Evolutionary conservation across 371 early-diverging fungal genomes (phyloP).

Genomic region (Basidiobolus meristosporus): DNA sequence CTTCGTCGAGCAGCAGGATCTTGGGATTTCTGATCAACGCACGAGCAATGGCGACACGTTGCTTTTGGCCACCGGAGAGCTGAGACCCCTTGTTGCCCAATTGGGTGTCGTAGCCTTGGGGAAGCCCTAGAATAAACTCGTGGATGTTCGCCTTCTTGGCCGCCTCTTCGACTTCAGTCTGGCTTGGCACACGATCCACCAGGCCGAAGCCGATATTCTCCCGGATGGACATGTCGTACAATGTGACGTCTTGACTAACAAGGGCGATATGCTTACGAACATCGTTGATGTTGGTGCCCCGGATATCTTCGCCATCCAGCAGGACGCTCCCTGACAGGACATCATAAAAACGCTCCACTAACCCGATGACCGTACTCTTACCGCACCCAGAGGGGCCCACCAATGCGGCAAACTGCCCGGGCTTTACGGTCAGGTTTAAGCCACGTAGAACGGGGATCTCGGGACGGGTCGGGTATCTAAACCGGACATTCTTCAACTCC

Average conservation of each 20-base stretch:
- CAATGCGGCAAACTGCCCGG: slow-evolving; percentile 57
- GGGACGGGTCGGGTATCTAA: slow-evolving; percentile 71
- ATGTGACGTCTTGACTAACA: slow-evolving; percentile 74
- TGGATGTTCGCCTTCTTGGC: slow-evolving; percentile 55
- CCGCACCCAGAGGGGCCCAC: slow-evolving; percentile 59
- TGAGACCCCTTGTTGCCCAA: slow-evolving; percentile 57
- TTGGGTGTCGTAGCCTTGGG: slow-evolving; percentile 57
- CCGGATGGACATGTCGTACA: slow-evolving; percentile 65
- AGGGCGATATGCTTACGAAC: slow-evolving; percentile 55
- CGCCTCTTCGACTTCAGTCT: slow-evolving; percentile 35
- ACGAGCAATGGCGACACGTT: slow-evolving; percentile 49
- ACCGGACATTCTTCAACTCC: slow-evolving; percentile 32
- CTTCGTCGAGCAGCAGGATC: slow-evolving; percentile 87
- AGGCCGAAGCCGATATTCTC: slow-evolving; percentile 61
- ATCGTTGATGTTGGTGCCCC: slow-evolving; percentile 29
- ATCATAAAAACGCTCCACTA: slow-evolving; percentile 63
- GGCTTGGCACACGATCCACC: slow-evolving; percentile 8
- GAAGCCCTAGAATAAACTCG: slow-evolving; percentile 42
- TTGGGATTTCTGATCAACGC: slow-evolving; percentile 62
- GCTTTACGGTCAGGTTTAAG: slow-evolving; percentile 29
- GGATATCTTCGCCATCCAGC: slow-evolving; percentile 34
- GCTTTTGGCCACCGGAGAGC: slow-evolving; percentile 50
- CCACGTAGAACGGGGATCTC: slow-evolving; percentile 55
- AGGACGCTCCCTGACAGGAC: slow-evolving; percentile 18
- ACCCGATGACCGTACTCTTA: slow-evolving; percentile 40